phyloP scores from a whole-genome alignment of 805 yeast genomes.

The Candida stauntonica region DNA sequence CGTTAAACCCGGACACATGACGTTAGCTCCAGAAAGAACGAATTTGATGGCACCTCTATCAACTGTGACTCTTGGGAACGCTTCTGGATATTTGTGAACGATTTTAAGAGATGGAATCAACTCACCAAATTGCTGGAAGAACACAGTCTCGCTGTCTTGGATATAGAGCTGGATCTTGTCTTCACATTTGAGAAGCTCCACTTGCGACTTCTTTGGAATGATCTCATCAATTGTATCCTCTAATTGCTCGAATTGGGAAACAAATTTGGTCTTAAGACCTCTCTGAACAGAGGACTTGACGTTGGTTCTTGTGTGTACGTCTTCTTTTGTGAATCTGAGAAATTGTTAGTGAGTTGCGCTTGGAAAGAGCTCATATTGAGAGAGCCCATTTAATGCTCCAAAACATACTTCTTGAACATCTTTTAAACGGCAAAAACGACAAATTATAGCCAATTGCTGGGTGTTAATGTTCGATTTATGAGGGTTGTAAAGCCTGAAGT shows the following conservation, averaged over 20 bases:
- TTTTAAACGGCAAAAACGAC: no score
- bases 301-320: slow-evolving; percentile 84
- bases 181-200: slow-evolving; percentile 78
- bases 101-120: slow-evolving; percentile 70
- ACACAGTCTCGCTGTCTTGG: slow-evolving; percentile 66
- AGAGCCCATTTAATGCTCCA: neutral
- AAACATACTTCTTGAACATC: slow-evolving; percentile 44
- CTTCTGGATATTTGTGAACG: slow-evolving; percentile 77
- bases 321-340: slow-evolving; percentile 69
- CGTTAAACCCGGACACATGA: slow-evolving; percentile 95
- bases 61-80: slow-evolving; percentile 83
- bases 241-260: slow-evolving; percentile 66
- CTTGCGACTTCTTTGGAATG: slow-evolving; percentile 85
- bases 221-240: slow-evolving; percentile 76
- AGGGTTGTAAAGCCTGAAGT: no score
- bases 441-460: no score
- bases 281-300: slow-evolving; percentile 94
- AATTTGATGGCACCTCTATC: slow-evolving; percentile 97
- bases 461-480: no score
- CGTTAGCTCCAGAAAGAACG: slow-evolving; percentile 91
- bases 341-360: neutral
- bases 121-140: slow-evolving; percentile 77
- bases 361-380: no score
- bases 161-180: slow-evolving; percentile 79
- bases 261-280: slow-evolving; percentile 71